These are phyloP conservation scores for Colletotrichum sp. DNA, from an alignment of 2,329 filamentous ascomycete species.

Conservation along the genomic window DNA sequence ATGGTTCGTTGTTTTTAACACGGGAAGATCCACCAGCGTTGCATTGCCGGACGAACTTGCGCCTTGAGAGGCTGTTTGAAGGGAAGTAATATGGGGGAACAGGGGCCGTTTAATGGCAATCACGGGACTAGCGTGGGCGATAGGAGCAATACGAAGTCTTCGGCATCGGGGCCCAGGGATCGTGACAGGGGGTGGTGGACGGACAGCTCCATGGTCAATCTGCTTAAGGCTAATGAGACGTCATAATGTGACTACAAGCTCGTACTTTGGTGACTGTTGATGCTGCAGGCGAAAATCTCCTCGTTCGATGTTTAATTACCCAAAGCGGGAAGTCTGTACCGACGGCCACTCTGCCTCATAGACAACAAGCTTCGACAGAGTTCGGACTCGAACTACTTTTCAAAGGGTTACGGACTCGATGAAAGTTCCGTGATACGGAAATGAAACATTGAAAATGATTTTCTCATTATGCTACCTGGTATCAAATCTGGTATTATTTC, in stretches of 20 bases:
- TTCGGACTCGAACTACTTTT: not conserved
- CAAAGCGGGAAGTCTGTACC: not conserved
- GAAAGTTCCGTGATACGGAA: not conserved
- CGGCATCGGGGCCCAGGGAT: not conserved
- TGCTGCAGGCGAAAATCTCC: not conserved
- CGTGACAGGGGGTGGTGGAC: not conserved
- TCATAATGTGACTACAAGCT: not conserved
- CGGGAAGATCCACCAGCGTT: not conserved
- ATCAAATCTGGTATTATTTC: not conserved
- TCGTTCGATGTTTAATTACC: not conserved
- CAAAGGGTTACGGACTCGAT: not conserved
- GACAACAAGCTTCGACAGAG: not conserved
- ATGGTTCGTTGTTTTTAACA: not conserved
- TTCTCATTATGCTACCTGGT: not conserved
- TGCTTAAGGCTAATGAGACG: not conserved
- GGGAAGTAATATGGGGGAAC: not conserved
- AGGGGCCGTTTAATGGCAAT: not conserved
- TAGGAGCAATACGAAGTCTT: not conserved
- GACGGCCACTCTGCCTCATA: not conserved
- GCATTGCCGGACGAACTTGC: not conserved
- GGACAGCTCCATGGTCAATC: not conserved
- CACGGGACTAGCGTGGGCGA: not conserved
- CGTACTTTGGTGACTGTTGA: not conserved
- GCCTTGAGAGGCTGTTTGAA: not conserved
- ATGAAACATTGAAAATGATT: not conserved